Conservation (phyloP, 805 yeast genomes). For the Lipomyces chichibuensis region DNA sequence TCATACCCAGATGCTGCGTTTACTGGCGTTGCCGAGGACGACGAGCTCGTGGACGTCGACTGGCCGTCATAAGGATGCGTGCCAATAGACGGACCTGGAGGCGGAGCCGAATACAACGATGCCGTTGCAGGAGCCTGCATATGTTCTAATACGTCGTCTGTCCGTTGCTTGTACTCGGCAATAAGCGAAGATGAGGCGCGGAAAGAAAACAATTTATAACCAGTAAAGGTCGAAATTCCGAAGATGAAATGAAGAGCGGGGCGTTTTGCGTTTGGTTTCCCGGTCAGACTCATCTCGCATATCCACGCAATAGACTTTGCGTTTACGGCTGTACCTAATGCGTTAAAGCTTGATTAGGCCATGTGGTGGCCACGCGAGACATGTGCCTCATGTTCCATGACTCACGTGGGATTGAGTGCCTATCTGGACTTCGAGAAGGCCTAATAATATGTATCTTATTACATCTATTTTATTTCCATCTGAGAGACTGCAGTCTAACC, state of each 20-base stretch:
- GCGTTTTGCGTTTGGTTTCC: neutral
- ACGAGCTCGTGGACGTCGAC: neutral
- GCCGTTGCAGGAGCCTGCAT: neutral
- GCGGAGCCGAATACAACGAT: neutral
- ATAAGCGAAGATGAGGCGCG: neutral
- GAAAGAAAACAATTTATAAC: neutral
- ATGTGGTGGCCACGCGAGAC: neutral
- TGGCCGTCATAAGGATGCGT: neutral
- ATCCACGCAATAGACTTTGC: neutral
- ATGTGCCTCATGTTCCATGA: neutral
- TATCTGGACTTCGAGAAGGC: too few relatives aligned
- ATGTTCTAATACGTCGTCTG: neutral
- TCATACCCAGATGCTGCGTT: neutral
- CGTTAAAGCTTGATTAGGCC: neutral
- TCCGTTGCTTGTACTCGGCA: neutral
- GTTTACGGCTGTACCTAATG: neutral
- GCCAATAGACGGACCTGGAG: neutral
- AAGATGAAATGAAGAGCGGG: neutral
- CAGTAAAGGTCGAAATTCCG: neutral
- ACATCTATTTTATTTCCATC: too few relatives aligned
- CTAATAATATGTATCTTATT: too few relatives aligned
- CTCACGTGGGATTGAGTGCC: too few relatives aligned
- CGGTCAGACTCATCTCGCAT: neutral
- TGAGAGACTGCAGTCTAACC: too few relatives aligned
- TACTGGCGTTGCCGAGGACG: neutral